These are phyloP conservation scores for Taiozyma onychis DNA, from an alignment of 1,139 yeast species.

Conservation along the genomic window DNA sequence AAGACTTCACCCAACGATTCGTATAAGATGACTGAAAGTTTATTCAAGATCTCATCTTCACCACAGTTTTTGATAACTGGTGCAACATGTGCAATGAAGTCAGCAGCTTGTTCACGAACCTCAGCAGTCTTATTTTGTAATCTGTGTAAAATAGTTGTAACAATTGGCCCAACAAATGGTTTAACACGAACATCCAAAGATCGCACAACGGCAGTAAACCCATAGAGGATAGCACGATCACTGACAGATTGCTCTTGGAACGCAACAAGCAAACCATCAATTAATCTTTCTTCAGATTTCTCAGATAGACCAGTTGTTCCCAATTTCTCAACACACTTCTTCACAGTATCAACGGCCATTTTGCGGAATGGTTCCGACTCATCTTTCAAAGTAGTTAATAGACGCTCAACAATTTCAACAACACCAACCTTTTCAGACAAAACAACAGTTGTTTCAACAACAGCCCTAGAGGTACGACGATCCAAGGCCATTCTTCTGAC, in stretches of 20 bases:
- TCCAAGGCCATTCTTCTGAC: slow-evolving; percentile 62
- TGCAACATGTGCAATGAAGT: slow-evolving; percentile 61
- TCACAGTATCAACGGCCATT: slow-evolving; percentile 73
- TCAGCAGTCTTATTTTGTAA: slow-evolving; percentile 69
- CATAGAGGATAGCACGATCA: slow-evolving; percentile 50
- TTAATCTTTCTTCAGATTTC: slow-evolving; percentile 57
- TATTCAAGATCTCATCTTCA: slow-evolving; percentile 56
- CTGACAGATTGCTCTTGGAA: slow-evolving; percentile 71
- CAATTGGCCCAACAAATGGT: slow-evolving; percentile 72
- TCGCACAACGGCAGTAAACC: slow-evolving; percentile 61
- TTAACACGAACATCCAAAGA: slow-evolving; percentile 64
- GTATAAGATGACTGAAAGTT: slow-evolving; percentile 70
- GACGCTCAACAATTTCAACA: slow-evolving; percentile 49
- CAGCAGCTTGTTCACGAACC: slow-evolving; percentile 83
- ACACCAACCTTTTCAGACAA: slow-evolving; percentile 68
- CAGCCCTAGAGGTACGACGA: slow-evolving; percentile 47
- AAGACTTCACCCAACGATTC: slow-evolving; percentile 94
- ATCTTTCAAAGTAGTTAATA: slow-evolving; percentile 64
- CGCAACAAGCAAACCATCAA: slow-evolving; percentile 81
- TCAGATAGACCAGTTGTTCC: slow-evolving; percentile 51
- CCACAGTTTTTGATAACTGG: slow-evolving; percentile 65
- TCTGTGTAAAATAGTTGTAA: slow-evolving; percentile 69
- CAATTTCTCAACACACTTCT: slow-evolving; percentile 37
- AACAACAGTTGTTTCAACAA: slow-evolving; percentile 67
- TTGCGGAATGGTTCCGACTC: slow-evolving; percentile 74